Evolutionary conservation across 2,329 filamentous ascomycete species (phyloP), one percentile per base, ranked within the genome.

Genomic region (Fusarium hainanense): DNA sequence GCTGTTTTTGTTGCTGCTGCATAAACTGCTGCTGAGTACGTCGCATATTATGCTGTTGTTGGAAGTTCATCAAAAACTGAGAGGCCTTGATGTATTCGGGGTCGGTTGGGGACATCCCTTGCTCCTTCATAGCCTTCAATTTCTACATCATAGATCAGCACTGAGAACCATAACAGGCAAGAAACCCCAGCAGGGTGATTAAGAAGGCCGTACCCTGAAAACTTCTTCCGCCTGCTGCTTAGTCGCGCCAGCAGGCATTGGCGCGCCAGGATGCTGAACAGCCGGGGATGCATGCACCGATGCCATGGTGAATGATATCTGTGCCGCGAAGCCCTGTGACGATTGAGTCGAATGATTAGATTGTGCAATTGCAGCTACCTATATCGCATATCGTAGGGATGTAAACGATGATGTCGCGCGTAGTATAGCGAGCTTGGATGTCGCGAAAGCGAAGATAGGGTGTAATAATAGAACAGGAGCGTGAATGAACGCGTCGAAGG

Each of bases 51-150:
- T 88, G 87, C 72, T 90, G 87, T 68, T 89, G 88, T 71, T 93
- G 91, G 57, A 97, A 88, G 72, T 86, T 89, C 40, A 88, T 80
- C 67, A 98, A 86, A 65, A 97, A 89, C 66, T 92, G 89, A 56
- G 93, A 90, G 32, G 90, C 88, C 81, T 96, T 97, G 75, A 95
- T 87, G 76, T 91, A 94, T 78, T 98, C 94, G 47, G 95, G 95
- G 76, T 98, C 94, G 59, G 87, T 91, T 59, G 90, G 87, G 42
- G 93, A 89, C 25, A 97, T 91, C 72, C 94, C 94, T 75, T 91
- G 87, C 58, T 92, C 88, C 81, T 95, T 96, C 92, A 98, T 94
- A 79, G 93, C 89, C 77, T 92, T 91, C 71, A 92, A 96, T 87
- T 93, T 94, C 94, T 98, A 75, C 48, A 57, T 27, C 14, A 54